phyloP scores from a whole-genome alignment of 202 grass and related monocot genomes.

The Brachypodium distachyon region DNA sequence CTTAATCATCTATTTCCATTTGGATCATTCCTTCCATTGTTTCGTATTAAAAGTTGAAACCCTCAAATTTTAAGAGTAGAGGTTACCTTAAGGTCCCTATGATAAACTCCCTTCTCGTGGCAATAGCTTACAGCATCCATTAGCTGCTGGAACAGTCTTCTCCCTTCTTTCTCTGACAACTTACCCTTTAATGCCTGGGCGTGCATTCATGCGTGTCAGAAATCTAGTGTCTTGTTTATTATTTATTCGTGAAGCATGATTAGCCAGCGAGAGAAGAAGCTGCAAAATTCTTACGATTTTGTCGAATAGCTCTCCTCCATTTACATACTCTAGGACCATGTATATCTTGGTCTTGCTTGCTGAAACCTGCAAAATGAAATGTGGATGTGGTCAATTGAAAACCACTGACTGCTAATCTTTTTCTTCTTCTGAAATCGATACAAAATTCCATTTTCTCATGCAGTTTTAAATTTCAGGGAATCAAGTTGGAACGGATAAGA shows the following conservation, averaged over 20 bases:
- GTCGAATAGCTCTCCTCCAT: constrained; percentile 73
- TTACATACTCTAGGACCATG: constrained; percentile 79
- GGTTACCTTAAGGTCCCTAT: constrained; percentile 87
- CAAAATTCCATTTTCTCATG: not conserved
- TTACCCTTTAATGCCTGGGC: constrained; percentile 62
- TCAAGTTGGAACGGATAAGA: not conserved
- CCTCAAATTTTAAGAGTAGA: not conserved
- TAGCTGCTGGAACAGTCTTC: constrained; percentile 86
- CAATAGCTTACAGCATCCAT: constrained; percentile 89
- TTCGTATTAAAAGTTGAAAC: not conserved
- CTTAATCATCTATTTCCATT: constrained; percentile 1
- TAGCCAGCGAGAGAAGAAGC: not conserved
- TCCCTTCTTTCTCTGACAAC: constrained; percentile 59
- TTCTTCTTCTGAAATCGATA: not conserved
- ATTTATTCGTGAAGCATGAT: not conserved
- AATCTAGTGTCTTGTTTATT: not conserved
- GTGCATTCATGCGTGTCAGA: not conserved
- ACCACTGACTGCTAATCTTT: not conserved
- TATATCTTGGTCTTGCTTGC: constrained; percentile 93
- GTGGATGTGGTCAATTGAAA: not conserved
- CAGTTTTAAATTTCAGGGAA: not conserved
- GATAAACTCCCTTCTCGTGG: constrained; percentile 87
- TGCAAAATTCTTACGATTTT: constrained; percentile 57
- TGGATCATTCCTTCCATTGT: not conserved
- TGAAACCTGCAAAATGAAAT: constrained; percentile 44